A percentile compares a stretch with the other conserved stretches of the same genome.
Evolutionary conservation across 2,329 filamentous ascomycete species (phyloP).

Genomic region (Cryphonectria carpinicola): DNA sequence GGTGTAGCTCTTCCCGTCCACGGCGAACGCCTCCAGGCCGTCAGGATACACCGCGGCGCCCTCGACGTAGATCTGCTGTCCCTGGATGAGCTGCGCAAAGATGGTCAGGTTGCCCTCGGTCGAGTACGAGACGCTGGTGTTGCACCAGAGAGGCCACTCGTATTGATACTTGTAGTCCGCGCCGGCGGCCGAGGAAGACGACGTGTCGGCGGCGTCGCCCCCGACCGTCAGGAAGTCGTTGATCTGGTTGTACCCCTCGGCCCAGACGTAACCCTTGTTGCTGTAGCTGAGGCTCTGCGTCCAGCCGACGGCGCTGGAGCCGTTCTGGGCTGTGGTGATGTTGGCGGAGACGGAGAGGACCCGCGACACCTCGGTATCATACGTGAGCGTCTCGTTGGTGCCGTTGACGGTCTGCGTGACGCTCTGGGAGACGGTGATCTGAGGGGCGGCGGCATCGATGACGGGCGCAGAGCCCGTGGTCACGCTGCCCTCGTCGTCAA

Average conservation of each 20-base stretch:
- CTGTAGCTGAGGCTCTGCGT: slow-evolving; percentile 59
- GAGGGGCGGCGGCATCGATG: slow-evolving; percentile 42
- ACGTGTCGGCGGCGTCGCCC: slow-evolving; percentile 33
- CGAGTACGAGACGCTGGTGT: slow-evolving; percentile 51
- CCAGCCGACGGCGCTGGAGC: slow-evolving; percentile 51
- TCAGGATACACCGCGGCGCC: slow-evolving; percentile 57
- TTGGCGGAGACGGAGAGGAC: slow-evolving; percentile 56
- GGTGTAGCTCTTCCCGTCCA: slow-evolving; percentile 29
- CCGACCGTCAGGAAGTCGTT: slow-evolving; percentile 40
- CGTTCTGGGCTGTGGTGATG: slow-evolving; percentile 51
- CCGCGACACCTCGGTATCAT: slow-evolving; percentile 61
- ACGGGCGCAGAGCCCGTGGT: slow-evolving; percentile 52
- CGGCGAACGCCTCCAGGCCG: slow-evolving; percentile 60
- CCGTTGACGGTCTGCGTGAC: slow-evolving; percentile 53
- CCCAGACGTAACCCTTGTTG: slow-evolving; percentile 52
- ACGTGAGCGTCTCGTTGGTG: slow-evolving; percentile 61
- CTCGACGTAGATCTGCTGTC: slow-evolving; percentile 41
- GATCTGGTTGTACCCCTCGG: slow-evolving; percentile 47
- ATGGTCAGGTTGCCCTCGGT: slow-evolving; percentile 51
- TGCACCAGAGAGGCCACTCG: slow-evolving; percentile 64
- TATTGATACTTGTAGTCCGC: slow-evolving; percentile 47
- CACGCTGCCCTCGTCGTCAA: slow-evolving; percentile 54
- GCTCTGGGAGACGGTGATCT: slow-evolving; percentile 54
- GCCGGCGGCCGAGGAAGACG: slow-evolving; percentile 9
- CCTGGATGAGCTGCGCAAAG: slow-evolving; percentile 47